A percentile compares a stretch with the other conserved stretches of the same genome.
Evolutionary conservation across 2,329 filamentous ascomycete genomes (phyloP).

Genomic region (Fusarium buxicola): DNA sequence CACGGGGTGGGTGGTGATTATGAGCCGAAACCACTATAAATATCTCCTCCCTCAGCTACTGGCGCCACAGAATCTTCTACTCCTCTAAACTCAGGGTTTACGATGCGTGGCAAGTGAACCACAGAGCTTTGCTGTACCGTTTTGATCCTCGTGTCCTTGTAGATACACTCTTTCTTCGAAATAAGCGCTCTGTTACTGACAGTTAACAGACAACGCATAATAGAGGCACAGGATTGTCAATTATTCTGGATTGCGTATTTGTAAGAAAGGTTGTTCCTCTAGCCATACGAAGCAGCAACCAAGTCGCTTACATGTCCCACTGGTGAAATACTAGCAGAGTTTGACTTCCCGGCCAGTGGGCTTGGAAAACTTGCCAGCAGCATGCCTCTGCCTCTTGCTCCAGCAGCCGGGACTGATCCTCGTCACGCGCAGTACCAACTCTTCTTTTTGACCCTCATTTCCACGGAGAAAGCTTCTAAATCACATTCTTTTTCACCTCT

Average conservation of each 20-base stretch:
- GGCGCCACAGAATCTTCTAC: conserved; percentile 20
- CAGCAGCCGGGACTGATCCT: conserved; percentile 10
- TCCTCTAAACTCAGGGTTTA: conserved; percentile 24
- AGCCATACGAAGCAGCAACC: background rate
- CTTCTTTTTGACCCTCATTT: conserved; percentile 33
- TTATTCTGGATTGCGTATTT: conserved; percentile 34
- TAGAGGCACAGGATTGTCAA: conserved; percentile 29
- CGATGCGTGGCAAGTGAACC: conserved; percentile 24
- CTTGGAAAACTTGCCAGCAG: conserved; percentile 24
- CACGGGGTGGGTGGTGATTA: conserved; percentile 16
- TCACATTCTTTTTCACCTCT: conserved; percentile 29
- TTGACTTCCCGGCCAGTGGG: conserved; percentile 35
- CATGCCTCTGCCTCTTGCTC: conserved; percentile 24
- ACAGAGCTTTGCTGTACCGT: conserved; percentile 26
- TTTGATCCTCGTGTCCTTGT: conserved; percentile 23
- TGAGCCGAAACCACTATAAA: no score
- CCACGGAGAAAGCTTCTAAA: conserved; percentile 32
- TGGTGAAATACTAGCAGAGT: conserved; percentile 30
- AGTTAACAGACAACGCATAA: background rate
- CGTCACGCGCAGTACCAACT: conserved; percentile 25
- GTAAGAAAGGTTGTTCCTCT: conserved; percentile 20
- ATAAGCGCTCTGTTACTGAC: background rate
- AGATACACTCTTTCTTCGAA: fast-evolving
- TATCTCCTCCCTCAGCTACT: background rate
- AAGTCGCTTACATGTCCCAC: no score